phyloP scores from a whole-genome alignment of 768 basidiomycete genomes.

The Rhodotorula kratochvilovae region DNA sequence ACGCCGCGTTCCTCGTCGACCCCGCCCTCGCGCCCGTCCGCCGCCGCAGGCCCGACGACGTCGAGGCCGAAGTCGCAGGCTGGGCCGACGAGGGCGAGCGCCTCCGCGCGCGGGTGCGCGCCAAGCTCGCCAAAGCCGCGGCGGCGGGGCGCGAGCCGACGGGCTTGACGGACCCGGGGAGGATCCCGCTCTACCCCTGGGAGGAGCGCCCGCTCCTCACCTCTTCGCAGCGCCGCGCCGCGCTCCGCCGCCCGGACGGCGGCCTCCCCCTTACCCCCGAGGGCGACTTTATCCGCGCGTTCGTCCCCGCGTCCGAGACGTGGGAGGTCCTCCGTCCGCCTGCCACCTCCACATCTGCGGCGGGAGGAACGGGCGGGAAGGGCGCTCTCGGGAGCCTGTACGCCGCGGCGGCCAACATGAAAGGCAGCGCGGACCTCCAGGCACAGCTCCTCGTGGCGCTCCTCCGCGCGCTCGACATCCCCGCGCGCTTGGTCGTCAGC shows the following conservation, averaged over 20 bases:
- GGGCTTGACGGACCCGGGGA: neutral
- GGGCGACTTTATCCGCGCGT: constrained; percentile 4
- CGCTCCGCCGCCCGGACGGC: neutral
- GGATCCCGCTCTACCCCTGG: constrained; percentile 13
- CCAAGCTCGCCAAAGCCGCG: neutral
- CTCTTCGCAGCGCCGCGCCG: neutral
- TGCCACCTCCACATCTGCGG: neutral
- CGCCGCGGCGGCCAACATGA: constrained; percentile 59
- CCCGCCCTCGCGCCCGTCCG: constrained; percentile 13
- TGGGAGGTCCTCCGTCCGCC: constrained; percentile 1
- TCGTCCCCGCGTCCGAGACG: neutral
- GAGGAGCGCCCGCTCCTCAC: neutral
- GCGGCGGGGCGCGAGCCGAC: neutral
- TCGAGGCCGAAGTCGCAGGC: constrained; percentile 22
- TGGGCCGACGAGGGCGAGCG: constrained; percentile 12
- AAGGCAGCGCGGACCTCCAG: constrained; percentile 76
- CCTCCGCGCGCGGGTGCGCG: neutral
- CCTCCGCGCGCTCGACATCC: constrained; percentile 78
- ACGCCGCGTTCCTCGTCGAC: constrained; percentile 60
- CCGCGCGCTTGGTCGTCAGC: constrained; percentile 79
- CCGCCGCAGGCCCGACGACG: constrained; percentile 4
- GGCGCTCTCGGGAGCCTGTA: neutral
- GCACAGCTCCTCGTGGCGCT: constrained; percentile 88
- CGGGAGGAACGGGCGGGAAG: too few relatives aligned
- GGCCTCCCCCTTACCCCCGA: neutral